Evolutionary conservation across 208 protist genomes (phyloP).

Genomic region (Crithidia expoeki): DNA sequence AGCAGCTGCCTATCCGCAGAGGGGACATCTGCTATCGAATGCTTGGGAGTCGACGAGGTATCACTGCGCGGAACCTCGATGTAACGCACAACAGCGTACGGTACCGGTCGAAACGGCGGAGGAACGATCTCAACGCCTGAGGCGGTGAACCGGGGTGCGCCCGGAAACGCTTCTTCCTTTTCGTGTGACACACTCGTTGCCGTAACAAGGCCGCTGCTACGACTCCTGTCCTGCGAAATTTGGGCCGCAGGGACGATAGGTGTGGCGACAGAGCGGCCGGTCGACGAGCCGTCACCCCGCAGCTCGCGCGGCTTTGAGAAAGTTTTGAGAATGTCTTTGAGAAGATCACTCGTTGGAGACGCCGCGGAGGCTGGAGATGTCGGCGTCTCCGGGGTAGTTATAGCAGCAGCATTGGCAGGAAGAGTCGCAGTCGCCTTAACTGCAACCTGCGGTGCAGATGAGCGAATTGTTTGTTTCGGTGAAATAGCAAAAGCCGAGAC

Average conservation of each 20-base stretch:
- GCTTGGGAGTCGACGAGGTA: not conserved
- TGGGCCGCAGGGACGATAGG: not conserved
- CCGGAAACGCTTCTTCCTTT: not conserved
- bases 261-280: not conserved
- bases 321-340: constrained; percentile 53
- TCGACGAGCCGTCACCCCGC: not conserved
- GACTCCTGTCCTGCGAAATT: not conserved
- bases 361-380: not conserved
- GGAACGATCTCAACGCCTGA: constrained; percentile 38
- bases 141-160: constrained; percentile 10
- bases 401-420: not conserved
- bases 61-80: constrained; percentile 26
- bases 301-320: constrained; percentile 49
- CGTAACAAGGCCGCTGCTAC: not conserved
- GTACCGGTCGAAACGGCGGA: constrained; percentile 42
- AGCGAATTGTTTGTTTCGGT: not conserved
- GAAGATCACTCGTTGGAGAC: constrained; percentile 17
- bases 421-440: not conserved
- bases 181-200: not conserved
- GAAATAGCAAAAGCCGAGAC: not conserved
- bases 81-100: constrained; percentile 58
- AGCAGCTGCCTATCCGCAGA: not conserved
- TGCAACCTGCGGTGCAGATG: not conserved
- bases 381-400: not conserved
- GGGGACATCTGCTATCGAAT: not conserved